phyloP scores from a whole-genome alignment of 202 grass and related monocot genomes.

The Cymbopogon flexuosus region DNA sequence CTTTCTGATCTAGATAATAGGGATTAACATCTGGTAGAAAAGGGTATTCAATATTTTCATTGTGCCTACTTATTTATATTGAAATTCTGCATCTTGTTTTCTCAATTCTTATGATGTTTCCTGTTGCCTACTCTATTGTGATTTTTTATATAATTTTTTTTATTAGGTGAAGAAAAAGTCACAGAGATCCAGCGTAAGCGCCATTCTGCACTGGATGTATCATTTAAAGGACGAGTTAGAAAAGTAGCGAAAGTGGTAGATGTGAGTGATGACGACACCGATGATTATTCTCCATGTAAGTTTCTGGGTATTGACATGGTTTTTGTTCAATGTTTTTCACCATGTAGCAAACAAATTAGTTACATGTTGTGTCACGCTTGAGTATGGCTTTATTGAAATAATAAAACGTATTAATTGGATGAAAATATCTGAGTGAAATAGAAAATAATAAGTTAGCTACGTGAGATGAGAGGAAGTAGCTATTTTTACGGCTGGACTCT shows the following conservation, averaged over 20 bases:
- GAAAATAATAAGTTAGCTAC: not conserved
- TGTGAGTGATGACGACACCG: constrained; percentile 67
- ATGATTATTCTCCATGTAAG: constrained; percentile 94
- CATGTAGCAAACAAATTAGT: constrained; percentile 12
- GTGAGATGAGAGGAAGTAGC: not conserved
- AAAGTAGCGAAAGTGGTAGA: constrained; percentile 85
- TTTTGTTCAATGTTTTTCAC: constrained; percentile 13
- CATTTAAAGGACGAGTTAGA: constrained; percentile 80
- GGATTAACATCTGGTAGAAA: not conserved
- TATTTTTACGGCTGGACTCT: not conserved
- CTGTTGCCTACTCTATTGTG: constrained; percentile 21
- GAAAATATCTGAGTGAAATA: not conserved
- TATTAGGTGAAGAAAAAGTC: constrained; percentile 67
- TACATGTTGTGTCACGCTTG: not conserved
- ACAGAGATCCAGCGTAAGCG: constrained; percentile 80
- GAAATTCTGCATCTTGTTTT: constrained; percentile 13
- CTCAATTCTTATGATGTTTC: constrained; percentile 36
- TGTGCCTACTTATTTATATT: not conserved
- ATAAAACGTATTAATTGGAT: constrained; percentile 7
- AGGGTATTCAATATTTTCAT: constrained; percentile 23
- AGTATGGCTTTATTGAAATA: constrained; percentile 12
- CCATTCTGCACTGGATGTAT: constrained; percentile 68
- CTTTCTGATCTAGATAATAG: constrained; percentile 2
- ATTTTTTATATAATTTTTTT: constrained; percentile 23
- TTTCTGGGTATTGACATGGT: constrained; percentile 18